Percentiles rank a stretch among this genome's conserved stretches.
phyloP scores from a whole-genome alignment of 2,329 filamentous ascomycete species.

The Chrysoporthe austroafricana region DNA sequence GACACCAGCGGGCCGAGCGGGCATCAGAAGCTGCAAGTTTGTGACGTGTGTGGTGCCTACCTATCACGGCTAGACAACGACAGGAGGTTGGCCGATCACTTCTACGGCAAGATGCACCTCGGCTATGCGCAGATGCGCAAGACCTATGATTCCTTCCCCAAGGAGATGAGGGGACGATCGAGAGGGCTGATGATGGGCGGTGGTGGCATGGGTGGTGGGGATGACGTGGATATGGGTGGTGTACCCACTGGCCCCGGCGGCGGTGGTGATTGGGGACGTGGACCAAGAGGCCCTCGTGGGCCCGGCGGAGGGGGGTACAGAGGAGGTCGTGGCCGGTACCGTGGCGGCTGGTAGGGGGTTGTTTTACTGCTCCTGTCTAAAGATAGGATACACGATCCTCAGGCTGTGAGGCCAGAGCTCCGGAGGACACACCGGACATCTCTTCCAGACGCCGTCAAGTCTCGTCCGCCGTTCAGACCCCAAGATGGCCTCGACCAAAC shows the following conservation, averaged over 20 bases:
- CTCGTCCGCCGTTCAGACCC: not conserved
- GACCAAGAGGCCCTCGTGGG: conserved; percentile 55
- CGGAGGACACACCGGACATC: not conserved
- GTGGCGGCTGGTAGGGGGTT: conserved; percentile 51
- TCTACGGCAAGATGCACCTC: conserved; percentile 99
- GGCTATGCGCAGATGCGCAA: conserved; percentile 98
- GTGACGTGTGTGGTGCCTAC: conserved; percentile 97
- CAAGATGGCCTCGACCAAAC: not conserved
- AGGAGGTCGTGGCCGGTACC: conserved; percentile 47
- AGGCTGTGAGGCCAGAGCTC: not conserved
- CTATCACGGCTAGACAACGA: conserved; percentile 93
- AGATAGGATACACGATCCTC: not conserved
- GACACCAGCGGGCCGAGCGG: conserved; percentile 92
- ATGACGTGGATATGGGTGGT: conserved; percentile 50
- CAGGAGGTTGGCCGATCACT: conserved; percentile 90
- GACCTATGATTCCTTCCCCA: conserved; percentile 83
- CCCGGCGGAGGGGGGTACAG: conserved; percentile 50
- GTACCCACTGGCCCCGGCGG: conserved; percentile 46
- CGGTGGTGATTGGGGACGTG: conserved; percentile 47
- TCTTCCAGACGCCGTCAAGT: not conserved
- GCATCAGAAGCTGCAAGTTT: conserved; percentile 97
- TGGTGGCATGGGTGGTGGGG: conserved; percentile 43
- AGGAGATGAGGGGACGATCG: conserved; percentile 77
- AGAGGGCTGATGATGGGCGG: conserved; percentile 60
- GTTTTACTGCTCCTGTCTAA: no score